Percentiles rank a stretch among this genome's conserved stretches.
Conservation (phyloP, 306 rosid genomes). For the Trifolium repens region DNA sequence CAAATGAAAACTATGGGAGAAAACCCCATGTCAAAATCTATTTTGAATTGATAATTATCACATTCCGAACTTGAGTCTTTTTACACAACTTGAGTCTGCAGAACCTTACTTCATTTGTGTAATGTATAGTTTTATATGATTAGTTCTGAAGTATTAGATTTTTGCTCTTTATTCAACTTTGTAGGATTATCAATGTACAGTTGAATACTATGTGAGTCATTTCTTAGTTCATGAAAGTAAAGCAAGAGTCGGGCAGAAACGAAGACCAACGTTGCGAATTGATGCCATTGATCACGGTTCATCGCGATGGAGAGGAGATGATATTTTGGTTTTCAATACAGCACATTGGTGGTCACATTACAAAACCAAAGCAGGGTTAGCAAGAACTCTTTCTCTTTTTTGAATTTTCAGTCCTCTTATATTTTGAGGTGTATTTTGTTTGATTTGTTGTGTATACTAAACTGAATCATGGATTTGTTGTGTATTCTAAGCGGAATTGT, state of each 20-base stretch:
- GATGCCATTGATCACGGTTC: constrained; percentile 86
- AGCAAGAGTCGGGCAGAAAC: constrained; percentile 77
- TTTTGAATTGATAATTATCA: not conserved
- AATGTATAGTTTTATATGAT: not conserved
- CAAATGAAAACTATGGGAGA: not conserved
- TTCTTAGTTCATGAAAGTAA: constrained; percentile 85
- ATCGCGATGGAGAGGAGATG: constrained; percentile 92
- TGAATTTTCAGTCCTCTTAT: too few relatives aligned
- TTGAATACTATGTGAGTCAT: constrained; percentile 81
- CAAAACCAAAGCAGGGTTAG: too few relatives aligned
- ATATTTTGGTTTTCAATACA: constrained; percentile 85
- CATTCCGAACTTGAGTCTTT: not conserved
- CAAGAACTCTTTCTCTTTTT: too few relatives aligned
- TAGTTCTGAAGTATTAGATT: constrained; percentile 21
- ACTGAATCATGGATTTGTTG: too few relatives aligned
- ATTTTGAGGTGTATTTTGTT: too few relatives aligned
- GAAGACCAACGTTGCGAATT: constrained; percentile 71
- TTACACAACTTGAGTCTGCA: constrained; percentile 25
- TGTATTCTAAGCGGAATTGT: too few relatives aligned
- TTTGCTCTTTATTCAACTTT: constrained; percentile 23
- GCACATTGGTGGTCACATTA: constrained; percentile 99
- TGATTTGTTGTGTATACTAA: too few relatives aligned
- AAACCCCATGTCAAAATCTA: not conserved
- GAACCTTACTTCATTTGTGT: constrained; percentile 32
- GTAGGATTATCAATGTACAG: constrained; percentile 90